Evolutionary conservation across 2,329 filamentous ascomycete genomes (phyloP).

Genomic region (Dactylellina parvicollis): DNA sequence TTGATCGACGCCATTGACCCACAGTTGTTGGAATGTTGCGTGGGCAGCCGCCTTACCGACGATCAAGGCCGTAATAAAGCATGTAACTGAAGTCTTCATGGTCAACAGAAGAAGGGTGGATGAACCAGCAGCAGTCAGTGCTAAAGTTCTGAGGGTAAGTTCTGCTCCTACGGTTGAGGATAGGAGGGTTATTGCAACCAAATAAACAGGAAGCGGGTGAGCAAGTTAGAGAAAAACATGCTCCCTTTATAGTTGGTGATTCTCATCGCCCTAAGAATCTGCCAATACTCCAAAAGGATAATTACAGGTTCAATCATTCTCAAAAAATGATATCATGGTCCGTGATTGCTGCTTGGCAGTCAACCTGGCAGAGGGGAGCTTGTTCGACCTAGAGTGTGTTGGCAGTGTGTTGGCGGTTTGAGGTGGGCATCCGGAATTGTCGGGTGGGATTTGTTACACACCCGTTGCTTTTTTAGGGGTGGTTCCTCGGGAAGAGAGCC

Average conservation of each 20-base stretch:
- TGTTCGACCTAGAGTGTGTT: constrained; percentile 11
- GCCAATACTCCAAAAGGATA: too few relatives aligned
- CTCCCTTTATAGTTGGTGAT: too few relatives aligned
- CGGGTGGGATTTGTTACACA: constrained; percentile 31
- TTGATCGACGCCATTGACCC: constrained; percentile 65
- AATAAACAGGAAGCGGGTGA: too few relatives aligned
- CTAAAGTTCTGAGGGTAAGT: too few relatives aligned
- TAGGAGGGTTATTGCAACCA: too few relatives aligned
- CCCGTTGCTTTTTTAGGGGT: constrained; percentile 17
- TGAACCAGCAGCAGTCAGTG: constrained; percentile 27
- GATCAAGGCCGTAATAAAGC: constrained; percentile 39
- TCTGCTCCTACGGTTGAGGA: too few relatives aligned
- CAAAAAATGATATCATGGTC: constrained; percentile 6
- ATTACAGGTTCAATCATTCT: not conserved
- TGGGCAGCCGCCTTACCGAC: constrained; percentile 63
- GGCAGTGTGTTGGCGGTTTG: constrained; percentile 3
- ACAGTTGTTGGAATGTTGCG: constrained; percentile 67
- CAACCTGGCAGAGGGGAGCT: not conserved
- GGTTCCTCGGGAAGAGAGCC: constrained; percentile 48
- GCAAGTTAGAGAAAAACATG: too few relatives aligned
- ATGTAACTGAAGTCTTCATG: constrained; percentile 14
- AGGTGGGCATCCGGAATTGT: constrained; percentile 25
- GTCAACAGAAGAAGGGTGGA: constrained; percentile 31
- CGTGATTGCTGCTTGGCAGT: not conserved
- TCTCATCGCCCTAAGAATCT: too few relatives aligned